Evolutionary conservation across 768 basidiomycete genomes (phyloP), one percentile per base, ranked within the genome.

Genomic region (Lactarius psammicola): DNA sequence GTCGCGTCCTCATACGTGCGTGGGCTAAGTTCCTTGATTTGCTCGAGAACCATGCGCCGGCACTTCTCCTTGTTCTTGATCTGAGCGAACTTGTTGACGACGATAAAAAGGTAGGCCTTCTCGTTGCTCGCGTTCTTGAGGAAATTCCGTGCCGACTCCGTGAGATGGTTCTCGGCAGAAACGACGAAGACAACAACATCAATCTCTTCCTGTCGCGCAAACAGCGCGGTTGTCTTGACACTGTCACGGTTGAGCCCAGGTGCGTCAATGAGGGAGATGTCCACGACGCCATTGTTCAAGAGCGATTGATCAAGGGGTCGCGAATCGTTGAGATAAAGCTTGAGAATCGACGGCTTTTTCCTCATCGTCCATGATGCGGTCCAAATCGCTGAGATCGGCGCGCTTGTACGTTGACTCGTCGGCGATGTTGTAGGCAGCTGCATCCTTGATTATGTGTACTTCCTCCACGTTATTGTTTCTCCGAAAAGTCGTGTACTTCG

Each of bases 111-210:
- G 75, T 95, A 96, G 0, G 96, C 94, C 80, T 98, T 98, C 79
- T 99, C 97, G 71, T 93, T 90, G 79, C 90, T 92, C 2, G 96
- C 95, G 71, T 87, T 93, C 80, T 80, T 84, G 56, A 99, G 83
- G 82, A 99, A 98, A 75, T 98, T 95, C 74, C 90, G 92, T 17
- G 94, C 90, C 4, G 94, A 96, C 23, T 95, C 83, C 0, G 97
- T 99, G 76, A 99, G 96, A 80, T 98, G 96, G 76, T 99, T 98
- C 79, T 97, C 95, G 4, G 97, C 94, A 0, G 92, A 94, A 58
- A 97, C 95, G 70, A 98, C 95, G 75, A 98, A 99, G 63, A 99
- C 96, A 64, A 99, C 86, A 28, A 99, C 96, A 75, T 99, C 97
- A 54, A 99, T 98, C 78, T 98, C 95, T 73, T 95, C 91, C 76